Evolutionary conservation across 164 flowering plant genomes (phyloP), one percentile per base, ranked within the genome.

Genomic region (Umbilicus rupestris): DNA sequence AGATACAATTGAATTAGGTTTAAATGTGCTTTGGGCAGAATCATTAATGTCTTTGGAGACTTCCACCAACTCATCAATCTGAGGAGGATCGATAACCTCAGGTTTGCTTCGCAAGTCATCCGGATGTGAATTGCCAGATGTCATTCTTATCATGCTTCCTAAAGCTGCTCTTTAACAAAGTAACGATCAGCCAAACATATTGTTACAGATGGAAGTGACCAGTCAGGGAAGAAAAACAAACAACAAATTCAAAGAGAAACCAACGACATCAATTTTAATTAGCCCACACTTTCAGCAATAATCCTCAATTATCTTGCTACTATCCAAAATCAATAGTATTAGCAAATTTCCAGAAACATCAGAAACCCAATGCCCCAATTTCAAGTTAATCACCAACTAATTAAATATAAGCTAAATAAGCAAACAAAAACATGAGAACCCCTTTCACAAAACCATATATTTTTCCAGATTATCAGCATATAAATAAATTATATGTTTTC

Each of bases 11-110:
- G 35, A 28, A 62, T 68, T 62, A 33, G 71, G 59, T 69, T 69
- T 69, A 22, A 62, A 17, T 62, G 45, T 57, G 50, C 15, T 31
- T 62, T 69, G 65, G 52, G 66, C 35, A 69, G 71, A 66, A 63
- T 63, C 67, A 50, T 63, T 69, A 39, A 69, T 47, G 41, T 69
- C 66, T 63, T 63, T 66, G 42, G 41, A 29, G 59, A 63, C 66
- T 16, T 69, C 71, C 71, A 63, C 8, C 62, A 50, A 24, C 29
- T 69, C 63, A 35, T 69, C 71, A 69, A 17, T 63, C 42, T 46
- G 63, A 17, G 71, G 71, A 63, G 71, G 64, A 63, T 69, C 67
- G 42, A 69, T 63, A 63, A 69, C 71, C 62, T 69, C 71, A 22
- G 52, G 62, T 39, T 69, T 69, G 66, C 26, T 63, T 35, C 71